Evolutionary conservation across 2,329 filamentous ascomycete genomes (phyloP), one percentile per base, ranked within the genome.

Genomic region (Microcyclospora pomicola): DNA sequence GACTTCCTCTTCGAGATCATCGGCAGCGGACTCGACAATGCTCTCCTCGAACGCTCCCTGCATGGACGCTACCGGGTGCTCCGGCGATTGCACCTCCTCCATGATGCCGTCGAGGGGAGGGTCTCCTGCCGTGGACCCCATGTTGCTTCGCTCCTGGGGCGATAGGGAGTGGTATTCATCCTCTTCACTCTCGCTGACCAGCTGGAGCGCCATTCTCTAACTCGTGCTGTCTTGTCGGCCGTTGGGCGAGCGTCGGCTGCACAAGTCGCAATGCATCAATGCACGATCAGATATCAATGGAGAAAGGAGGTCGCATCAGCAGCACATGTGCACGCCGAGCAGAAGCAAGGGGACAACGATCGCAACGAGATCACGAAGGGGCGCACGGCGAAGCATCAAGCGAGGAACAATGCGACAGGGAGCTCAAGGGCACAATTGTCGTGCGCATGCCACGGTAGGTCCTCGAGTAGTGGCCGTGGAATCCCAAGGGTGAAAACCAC

Each of bases 11-110:
- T 31, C 30, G 19, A 24, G 7, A 24, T 24, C 19, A 44, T 46
- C 51, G n/a, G 65, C 63, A 11, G 74, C 74, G 27, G 78, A 78
- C 53, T 91, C 84, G 40, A 75, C 64, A 49, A 91, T 74, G 2
- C 82, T 88, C 61, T 91, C 84, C 49, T 82, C 77, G 56, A 92
- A 91, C 43, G 84, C 82, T 44, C 72, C 74, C 58, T 91, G 84
- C 74, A 91, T 82, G 24, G 73, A 71, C 12, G 73, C 64, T 36
- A 91, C 78, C 6, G 84, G 84, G 54, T 92, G 84, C 32, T 61
- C 55, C n/a, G 72, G 72, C 42, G 65, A 54, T n/a, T 45, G 41
- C 36, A 54, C 39, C 12, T 50, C 46, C 15, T 38, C 43, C 19
- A 39, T 33, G 31, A 41, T 35, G 12, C 34, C 39, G 16, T 37